Evolutionary conservation across 2,329 filamentous ascomycete genomes (phyloP).

Genomic region (Alternaria gansuensis): DNA sequence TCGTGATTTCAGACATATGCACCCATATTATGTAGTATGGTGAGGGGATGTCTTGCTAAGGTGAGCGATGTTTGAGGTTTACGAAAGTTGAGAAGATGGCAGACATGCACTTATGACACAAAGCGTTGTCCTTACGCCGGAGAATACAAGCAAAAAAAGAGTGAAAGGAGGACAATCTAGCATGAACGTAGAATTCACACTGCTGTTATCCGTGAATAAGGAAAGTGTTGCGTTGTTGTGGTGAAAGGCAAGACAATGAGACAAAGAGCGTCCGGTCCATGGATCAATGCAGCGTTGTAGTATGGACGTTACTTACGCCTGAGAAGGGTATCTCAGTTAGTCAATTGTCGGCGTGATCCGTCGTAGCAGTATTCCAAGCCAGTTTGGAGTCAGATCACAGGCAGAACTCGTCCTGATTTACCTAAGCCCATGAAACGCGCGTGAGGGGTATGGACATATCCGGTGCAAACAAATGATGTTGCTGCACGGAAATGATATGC

Average conservation of each 20-base stretch:
- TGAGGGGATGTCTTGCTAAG: neutral
- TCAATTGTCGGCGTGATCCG: neutral
- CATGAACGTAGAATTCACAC: neutral
- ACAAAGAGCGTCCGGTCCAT: neutral
- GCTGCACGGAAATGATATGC: too few relatives aligned
- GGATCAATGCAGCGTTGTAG: neutral
- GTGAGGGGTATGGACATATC: neutral
- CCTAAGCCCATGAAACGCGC: neutral
- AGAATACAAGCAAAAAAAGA: neutral
- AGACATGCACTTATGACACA: neutral
- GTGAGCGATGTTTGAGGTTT: neutral
- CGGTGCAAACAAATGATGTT: neutral
- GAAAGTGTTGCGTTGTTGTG: neutral
- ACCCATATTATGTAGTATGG: neutral
- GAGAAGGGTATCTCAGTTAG: neutral
- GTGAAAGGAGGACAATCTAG: neutral
- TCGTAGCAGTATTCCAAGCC: neutral
- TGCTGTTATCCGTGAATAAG: neutral
- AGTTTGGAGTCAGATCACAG: too few relatives aligned
- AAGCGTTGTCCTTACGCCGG: neutral
- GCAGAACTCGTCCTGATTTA: too few relatives aligned
- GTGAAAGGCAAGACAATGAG: neutral
- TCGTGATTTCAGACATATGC: neutral
- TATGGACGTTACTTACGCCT: neutral
- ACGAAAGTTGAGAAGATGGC: neutral